Evolutionary conservation across 2,329 filamentous ascomycete genomes (phyloP).

Genomic region (Cryphonectria japonica): DNA sequence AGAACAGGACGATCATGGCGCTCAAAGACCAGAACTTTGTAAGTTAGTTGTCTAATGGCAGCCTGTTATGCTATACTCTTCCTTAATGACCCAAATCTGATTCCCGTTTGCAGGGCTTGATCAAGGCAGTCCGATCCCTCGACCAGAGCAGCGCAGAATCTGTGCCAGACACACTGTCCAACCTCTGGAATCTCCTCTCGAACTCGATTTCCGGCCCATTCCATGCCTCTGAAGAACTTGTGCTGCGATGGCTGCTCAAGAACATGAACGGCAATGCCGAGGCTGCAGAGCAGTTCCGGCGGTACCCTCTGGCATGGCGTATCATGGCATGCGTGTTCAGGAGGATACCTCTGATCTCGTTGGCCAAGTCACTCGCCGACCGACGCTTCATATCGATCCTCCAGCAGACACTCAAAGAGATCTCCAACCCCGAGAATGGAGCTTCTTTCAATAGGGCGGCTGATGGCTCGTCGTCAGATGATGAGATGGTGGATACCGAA

Average conservation of each 20-base stretch:
- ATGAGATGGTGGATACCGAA: constrained; percentile 36
- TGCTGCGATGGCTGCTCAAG: constrained; percentile 67
- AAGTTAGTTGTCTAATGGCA: not conserved
- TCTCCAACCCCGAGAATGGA: constrained; percentile 42
- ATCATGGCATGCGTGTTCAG: constrained; percentile 64
- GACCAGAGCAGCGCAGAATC: constrained; percentile 53
- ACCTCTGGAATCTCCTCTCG: constrained; percentile 54
- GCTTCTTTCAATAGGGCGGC: constrained; percentile 11
- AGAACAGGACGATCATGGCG: constrained; percentile 8
- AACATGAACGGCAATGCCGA: constrained; percentile 56
- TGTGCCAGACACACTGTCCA: constrained; percentile 52
- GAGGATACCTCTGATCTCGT: constrained; percentile 68
- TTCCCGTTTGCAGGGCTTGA: constrained; percentile 41
- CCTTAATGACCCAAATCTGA: not conserved
- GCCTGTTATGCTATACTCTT: not conserved
- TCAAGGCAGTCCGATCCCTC: constrained; percentile 58
- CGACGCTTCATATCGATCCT: constrained; percentile 69
- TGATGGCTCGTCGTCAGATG: constrained; percentile 28
- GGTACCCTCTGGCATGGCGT: constrained; percentile 62
- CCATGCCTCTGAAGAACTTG: constrained; percentile 59
- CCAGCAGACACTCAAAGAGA: constrained; percentile 66
- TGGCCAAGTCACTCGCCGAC: constrained; percentile 73
- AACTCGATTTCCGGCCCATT: constrained; percentile 47
- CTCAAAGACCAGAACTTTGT: not conserved
- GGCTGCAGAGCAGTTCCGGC: constrained; percentile 55